phyloP scores from a whole-genome alignment of 352 stramenopile genomes.

The Phytophthora quininea region DNA sequence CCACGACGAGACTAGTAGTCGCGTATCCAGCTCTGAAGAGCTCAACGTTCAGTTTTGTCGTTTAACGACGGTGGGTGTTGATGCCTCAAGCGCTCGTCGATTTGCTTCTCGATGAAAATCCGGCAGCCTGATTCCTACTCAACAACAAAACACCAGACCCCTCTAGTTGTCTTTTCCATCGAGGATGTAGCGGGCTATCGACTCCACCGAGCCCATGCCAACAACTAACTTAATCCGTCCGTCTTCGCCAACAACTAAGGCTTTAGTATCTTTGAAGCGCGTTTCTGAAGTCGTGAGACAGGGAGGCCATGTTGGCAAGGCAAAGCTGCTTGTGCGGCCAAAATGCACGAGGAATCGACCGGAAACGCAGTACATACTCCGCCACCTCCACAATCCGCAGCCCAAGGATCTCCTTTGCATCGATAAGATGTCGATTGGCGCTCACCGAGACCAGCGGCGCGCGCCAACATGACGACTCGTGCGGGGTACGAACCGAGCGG shows the following conservation, averaged over 20 bases:
- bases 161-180: too few relatives aligned
- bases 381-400: background rate
- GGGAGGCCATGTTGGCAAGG: background rate
- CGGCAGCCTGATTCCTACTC: too few relatives aligned
- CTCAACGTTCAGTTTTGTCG: too few relatives aligned
- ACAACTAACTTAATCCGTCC: background rate
- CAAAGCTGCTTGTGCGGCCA: background rate
- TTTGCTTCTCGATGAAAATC: too few relatives aligned
- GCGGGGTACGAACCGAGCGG: conserved; percentile 13
- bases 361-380: background rate
- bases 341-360: background rate
- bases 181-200: too few relatives aligned
- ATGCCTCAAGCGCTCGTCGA: too few relatives aligned
- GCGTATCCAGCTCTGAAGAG: too few relatives aligned
- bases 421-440: background rate
- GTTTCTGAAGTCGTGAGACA: background rate
- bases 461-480: background rate
- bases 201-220: background rate
- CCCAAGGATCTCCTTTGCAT: background rate
- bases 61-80: too few relatives aligned
- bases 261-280: background rate
- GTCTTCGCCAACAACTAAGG: too few relatives aligned
- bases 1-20: background rate
- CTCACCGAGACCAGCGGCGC: background rate
- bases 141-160: too few relatives aligned